Conservation (phyloP, 805 yeast genomes). For the Candida quercuum region DNA sequence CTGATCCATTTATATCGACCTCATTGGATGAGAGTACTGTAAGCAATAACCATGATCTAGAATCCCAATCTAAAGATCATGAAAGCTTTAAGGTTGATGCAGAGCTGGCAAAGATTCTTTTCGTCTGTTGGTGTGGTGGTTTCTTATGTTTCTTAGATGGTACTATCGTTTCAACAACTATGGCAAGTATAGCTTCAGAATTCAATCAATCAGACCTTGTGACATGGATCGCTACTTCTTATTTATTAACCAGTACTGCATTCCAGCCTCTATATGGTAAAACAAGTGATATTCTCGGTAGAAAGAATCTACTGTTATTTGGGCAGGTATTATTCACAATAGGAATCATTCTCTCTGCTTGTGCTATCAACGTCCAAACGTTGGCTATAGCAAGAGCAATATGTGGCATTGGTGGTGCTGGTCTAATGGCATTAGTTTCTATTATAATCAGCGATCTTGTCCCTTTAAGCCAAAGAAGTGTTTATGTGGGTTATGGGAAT, state of each 20-base stretch:
- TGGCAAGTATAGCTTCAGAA: slow-evolving; percentile 55
- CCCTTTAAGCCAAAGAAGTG: slow-evolving; percentile 46
- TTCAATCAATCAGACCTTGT: slow-evolving; percentile 45
- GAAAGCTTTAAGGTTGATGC: slow-evolving; percentile 1
- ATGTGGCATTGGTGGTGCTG: slow-evolving; percentile 58
- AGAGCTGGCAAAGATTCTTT: slow-evolving; percentile 11
- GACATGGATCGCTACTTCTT: slow-evolving; percentile 71
- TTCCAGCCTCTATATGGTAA: slow-evolving; percentile 74
- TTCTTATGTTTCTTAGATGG: slow-evolving; percentile 54
- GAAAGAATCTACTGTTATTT: slow-evolving; percentile 38
- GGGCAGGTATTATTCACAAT: slow-evolving; percentile 40
- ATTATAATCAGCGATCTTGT: slow-evolving; percentile 53
- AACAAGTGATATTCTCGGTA: slow-evolving; percentile 59
- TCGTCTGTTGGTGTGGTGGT: slow-evolving; percentile 38
- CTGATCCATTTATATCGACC: background rate
- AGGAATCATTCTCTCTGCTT: slow-evolving; percentile 38
- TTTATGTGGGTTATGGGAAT: slow-evolving; percentile 47
- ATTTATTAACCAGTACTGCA: slow-evolving; percentile 62
- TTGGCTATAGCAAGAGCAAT: slow-evolving; percentile 46
- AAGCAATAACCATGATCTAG: background rate
- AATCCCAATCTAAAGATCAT: background rate
- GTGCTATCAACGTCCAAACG: slow-evolving; percentile 36
- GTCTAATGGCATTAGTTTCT: slow-evolving; percentile 44
- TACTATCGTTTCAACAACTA: slow-evolving; percentile 54
- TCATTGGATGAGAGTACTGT: no score